Evolutionary conservation across 495 filamentous ascomycete species (phyloP), one percentile per base, ranked within the genome.

Genomic region (Stereocaulon alpinum): DNA sequence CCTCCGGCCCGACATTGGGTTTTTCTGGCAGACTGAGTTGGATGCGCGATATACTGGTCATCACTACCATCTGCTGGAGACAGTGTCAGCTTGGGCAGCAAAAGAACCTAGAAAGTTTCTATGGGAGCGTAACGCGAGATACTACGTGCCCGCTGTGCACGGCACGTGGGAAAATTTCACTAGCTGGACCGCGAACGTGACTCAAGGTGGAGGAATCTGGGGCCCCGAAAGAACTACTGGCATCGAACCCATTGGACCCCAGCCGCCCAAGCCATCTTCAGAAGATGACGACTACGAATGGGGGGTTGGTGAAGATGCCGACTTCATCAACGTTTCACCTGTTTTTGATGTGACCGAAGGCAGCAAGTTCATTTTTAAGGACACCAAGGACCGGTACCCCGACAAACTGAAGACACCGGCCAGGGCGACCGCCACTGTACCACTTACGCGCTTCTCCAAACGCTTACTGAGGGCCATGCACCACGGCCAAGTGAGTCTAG

Each of bases 261-360:
- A 73, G 10, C 78, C 82, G 0, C 85, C 84, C 22, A 76, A 80
- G 0, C 52, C 64, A 14, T 63, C 71, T 0, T 74, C 83, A 4
- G 73, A 78, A 22, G 64, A 82, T 4, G 87, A 90, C 67, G 66
- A 80, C 40, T 88, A 84, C 67, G 64, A 74, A 54, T 90, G 86
- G 86, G 87, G 87, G 27, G 80, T 87, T 17, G 84, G 79, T 53
- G 86, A 89, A 70, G 84, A 87, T 54, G 87, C 87, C 22, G 87
- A 91, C 66, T 72, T 86, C 59, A 87, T 90, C 61, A 83, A 82
- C 3, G 74, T 88, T 40, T 76, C 82, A 0, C 86, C 87, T 6
- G 84, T 88, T 27, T 86, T 87, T 71, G 80, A 88, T 64, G 80
- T 82, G 34, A 37, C 34, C 3, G 74, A 78, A 55, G 75, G 79